Evolutionary conservation across 2,329 filamentous ascomycete species (phyloP).

Genomic region (Neonectria faginata): DNA sequence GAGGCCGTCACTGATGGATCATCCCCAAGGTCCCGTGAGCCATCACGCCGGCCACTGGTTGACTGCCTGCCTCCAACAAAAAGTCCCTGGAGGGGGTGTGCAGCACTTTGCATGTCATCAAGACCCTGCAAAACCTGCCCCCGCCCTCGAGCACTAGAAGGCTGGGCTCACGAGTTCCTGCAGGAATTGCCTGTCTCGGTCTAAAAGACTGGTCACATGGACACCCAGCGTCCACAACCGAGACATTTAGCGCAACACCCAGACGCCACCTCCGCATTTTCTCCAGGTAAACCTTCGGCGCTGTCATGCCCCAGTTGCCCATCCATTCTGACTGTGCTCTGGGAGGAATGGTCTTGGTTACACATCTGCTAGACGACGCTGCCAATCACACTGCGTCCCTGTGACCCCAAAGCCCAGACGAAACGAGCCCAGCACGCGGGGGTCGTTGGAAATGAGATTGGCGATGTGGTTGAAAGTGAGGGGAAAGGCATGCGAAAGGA

Average conservation of each 20-base stretch:
- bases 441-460: constrained; percentile 16
- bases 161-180: constrained; percentile 32
- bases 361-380: constrained; percentile 13
- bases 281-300: constrained; percentile 12
- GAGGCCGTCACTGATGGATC: not conserved
- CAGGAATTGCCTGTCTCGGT: constrained; percentile 25
- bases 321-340: no score
- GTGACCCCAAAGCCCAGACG: constrained; percentile 15
- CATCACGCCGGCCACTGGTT: constrained; percentile 3
- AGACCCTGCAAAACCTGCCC: not conserved
- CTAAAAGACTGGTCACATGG: constrained; percentile 28
- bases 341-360: constrained; percentile 3
- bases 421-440: constrained; percentile 19
- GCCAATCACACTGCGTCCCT: constrained; percentile 18
- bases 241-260: constrained; percentile 27
- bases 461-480: constrained; percentile 12
- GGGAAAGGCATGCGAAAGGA: constrained; percentile 15
- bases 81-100: constrained; percentile 2
- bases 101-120: constrained; percentile 7
- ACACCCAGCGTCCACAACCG: constrained; percentile 22
- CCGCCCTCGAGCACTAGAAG: constrained; percentile 5
- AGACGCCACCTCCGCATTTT: constrained; percentile 35
- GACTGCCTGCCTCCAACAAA: not conserved
- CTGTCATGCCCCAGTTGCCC: constrained; percentile 1
- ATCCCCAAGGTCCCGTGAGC: constrained; percentile 16